Percentiles rank a stretch among this genome's conserved stretches.
Evolutionary conservation across 2,329 filamentous ascomycete species (phyloP).

Genomic region (Paradendryphiella salina): DNA sequence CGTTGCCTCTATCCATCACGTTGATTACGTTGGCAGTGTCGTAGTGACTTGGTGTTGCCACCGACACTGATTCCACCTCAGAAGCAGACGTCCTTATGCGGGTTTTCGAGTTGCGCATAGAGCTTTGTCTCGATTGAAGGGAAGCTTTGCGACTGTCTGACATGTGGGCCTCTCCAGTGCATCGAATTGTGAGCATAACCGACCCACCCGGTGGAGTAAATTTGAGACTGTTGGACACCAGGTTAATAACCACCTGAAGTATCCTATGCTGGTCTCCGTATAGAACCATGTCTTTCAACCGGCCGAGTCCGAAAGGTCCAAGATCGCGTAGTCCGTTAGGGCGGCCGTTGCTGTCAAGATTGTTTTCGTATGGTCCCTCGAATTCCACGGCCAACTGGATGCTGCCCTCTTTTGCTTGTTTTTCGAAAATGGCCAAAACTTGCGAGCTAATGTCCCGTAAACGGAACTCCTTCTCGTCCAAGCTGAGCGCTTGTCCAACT

Average conservation of each 20-base stretch:
- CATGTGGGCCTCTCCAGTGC: conserved; percentile 62
- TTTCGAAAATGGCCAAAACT: conserved; percentile 83
- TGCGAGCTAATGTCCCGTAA: conserved; percentile 83
- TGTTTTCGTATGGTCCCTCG: conserved; percentile 55
- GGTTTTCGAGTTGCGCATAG: conserved; percentile 42
- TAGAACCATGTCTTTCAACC: conserved; percentile 80
- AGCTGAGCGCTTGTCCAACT: conserved; percentile 77
- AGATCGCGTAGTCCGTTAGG: conserved; percentile 58
- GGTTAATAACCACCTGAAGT: conserved; percentile 88
- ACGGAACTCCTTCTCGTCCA: conserved; percentile 85
- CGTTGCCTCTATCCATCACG: conserved; percentile 45
- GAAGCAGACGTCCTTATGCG: conserved; percentile 39
- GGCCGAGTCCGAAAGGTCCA: conserved; percentile 67
- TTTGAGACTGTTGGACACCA: conserved; percentile 89
- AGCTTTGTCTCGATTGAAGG: conserved; percentile 49
- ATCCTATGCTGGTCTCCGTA: conserved; percentile 94
- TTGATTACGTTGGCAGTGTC: conserved; percentile 54
- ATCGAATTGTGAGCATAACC: conserved; percentile 76
- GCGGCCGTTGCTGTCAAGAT: conserved; percentile 45
- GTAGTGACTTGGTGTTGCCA: conserved; percentile 33
- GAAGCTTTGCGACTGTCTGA: conserved; percentile 52
- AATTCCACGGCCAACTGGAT: conserved; percentile 76
- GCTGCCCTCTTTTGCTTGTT: conserved; percentile 78
- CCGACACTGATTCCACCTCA: conserved; percentile 36
- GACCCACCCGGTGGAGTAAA: conserved; percentile 79